Evolutionary conservation across 1,139 yeast genomes (phyloP), one percentile per base, ranked within the genome.

Genomic region (Magnusiomyces starmeri): DNA sequence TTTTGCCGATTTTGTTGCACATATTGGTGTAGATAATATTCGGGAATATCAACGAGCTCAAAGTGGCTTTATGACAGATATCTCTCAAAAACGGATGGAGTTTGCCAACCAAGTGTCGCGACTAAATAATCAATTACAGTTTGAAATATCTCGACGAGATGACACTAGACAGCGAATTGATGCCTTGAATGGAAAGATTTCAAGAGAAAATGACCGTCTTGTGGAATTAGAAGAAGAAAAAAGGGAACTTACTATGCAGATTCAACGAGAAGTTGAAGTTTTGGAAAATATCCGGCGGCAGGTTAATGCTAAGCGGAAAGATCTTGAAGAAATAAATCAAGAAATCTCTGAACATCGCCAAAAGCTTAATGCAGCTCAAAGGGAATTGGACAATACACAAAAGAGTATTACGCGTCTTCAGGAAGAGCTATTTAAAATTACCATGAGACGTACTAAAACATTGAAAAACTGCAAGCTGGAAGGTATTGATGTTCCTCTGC

Each of bases 391-490:
- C 34, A 41, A 42, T 2, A 47, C 54, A 16, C 45, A 65, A 39
- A 75, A 72, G 54, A 69, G 70, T 27, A 66, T 75, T 3, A 65
- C 71, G 1, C 67, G 64, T 18, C 58, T 70, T 6, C 83, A 81
- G 56, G 88, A 81, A 59, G 75, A 74, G 34, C 62, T 79, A 3
- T 81, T 83, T 47, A 78, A 78, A 56, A 65, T 74, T 4, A 81
- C 77, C 55, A 67, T 81, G 22, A 85, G 82, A 51, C 77, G 85
- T 59, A 72, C 81, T 4, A 78, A 79, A 57, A 70, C 81, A 25
- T 72, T 89, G 57, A 81, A 84, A 58, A 81, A 80, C 57, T 86
- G 96, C 67, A 86, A 85, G 61, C 76, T 90, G 56, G 87, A 85
- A 52, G 84, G 79, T 57, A 74, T 85, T 16, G 73, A 74, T 10